Conservation (phyloP, 2,329 filamentous ascomycete species). For the Fusarium anthophilum region DNA sequence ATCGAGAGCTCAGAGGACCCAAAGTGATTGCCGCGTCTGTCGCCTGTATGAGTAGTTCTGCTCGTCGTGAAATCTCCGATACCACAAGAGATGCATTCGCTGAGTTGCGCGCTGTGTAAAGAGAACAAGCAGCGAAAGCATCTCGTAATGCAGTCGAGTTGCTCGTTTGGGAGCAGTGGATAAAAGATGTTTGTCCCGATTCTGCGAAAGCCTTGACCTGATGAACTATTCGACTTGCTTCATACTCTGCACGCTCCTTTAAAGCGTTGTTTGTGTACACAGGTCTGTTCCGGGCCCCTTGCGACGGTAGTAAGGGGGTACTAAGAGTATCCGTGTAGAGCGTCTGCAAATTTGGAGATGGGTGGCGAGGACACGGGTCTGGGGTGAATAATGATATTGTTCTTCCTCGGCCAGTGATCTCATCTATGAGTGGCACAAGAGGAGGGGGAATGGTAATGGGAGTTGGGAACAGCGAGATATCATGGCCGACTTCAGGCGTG, state of each 20-base stretch:
- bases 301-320: not conserved
- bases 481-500: accelerated
- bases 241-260: not conserved
- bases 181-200: not conserved
- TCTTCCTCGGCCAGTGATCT: not conserved
- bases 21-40: not conserved
- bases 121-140: not conserved
- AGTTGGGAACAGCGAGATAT: not conserved
- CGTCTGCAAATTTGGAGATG: no score
- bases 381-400: not conserved
- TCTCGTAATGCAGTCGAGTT: not conserved
- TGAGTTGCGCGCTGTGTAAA: not conserved
- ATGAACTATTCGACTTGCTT: accelerated
- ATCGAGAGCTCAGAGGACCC: not conserved
- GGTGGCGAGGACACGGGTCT: not conserved
- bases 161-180: not conserved
- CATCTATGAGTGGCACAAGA: not conserved
- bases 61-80: not conserved
- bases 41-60: not conserved
- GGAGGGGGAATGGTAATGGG: not conserved
- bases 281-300: accelerated
- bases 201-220: not conserved
- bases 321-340: accelerated
- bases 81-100: not conserved
- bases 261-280: not conserved